Base-by-base conservation (phyloP, 306 rosid species). In the Cicer arietinum region DNA sequence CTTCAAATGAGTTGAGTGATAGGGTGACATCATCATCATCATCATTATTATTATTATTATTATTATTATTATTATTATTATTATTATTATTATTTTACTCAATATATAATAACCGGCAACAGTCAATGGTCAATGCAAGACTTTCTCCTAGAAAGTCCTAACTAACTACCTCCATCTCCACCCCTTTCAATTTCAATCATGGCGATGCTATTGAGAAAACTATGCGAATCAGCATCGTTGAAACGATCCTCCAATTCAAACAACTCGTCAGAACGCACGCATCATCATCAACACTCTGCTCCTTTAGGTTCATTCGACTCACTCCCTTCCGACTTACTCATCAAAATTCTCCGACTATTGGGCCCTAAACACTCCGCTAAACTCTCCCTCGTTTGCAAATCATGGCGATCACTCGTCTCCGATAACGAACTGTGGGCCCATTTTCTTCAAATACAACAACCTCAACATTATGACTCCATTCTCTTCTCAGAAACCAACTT, bases 331-430 rank as follows among this genome's bases (percentile, higher is more conserved):
- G 97, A 94, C 53, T 37, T 94, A 7, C 41, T 88, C 86, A 44
- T 84, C 69, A 90, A 87, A 73, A 88, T 94, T 45, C 61, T 87
- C 69, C 67, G 69, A 66, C 20, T 84, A 17, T 72, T 84, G 67
- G 98, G 89, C 13, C 96, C 98, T n/a, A 94, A 90, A 57, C 88
- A 82, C 7, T 85, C 87, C 0, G 87, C 90, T 0, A 89, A 78
- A 17, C 35, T 89, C 66, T 71, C 82, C 54, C 35, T 80, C 1
- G 79, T 86, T 5, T 87, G 84, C 82, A 91, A 80, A 75, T 41
- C 76, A 3, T 83, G 90, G 88, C 81, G 78, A 45, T 86, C 66
- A 7, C 52, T 85, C n/a, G 89, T 75, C 3, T 76, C 81, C 10
- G 90, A 87, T 60, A 72, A 91, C 14, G 41, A 68, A 2, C 88